Base-by-base conservation (phyloP, 192 early-diverging fungal genomes). In the Kappamyces sp. region DNA sequence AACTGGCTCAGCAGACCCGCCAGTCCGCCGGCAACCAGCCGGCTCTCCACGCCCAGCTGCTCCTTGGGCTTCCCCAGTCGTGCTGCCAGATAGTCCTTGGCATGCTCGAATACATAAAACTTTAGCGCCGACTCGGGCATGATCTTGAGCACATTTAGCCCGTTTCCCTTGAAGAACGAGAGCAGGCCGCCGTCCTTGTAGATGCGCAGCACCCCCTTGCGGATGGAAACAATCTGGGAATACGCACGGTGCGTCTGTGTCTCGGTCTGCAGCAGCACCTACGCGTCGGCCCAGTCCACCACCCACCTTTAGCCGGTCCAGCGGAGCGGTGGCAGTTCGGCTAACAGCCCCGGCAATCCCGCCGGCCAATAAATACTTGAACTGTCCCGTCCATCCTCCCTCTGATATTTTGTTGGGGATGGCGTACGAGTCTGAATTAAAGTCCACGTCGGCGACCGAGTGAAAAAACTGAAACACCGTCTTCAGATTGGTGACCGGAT, bases 111-210 rank as follows among this genome's bases (percentile, higher is more conserved):
- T 3, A 80, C 79, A 59, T 79, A 85, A 49, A 90, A 90, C 55
- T 87, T 90, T 63, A 90, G 76, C 1, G 80, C 84, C 3, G 80
- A 83, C 68, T 88, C 86, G 31, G 88, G 88, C 33, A 78, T 78
- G 65, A 90, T 89, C 65, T 89, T 88, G 54, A 87, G 66, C 38
- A 87, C 76, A 58, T 90, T 90, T 35, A 90, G 61, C 36, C 86
- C 86, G 62, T 90, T 90, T 49, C 88, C 88, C 31, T 80, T 72
- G 60, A 84, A 90, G 58, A 89, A 89, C 2, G 76, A 83, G 34
- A 66, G 68, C 3, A 86, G 42, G 13, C 88, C 88, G 39, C 87
- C 88, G 62, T 85, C 71, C 2, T 58, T 40, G 63, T 87, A 87
- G 35, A 90, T 83, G 8, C 62, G 68, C 38, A 53, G 67, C 9